Evolutionary conservation across 345 rosid species (phyloP).

Genomic region (Gossypium stocksii): DNA sequence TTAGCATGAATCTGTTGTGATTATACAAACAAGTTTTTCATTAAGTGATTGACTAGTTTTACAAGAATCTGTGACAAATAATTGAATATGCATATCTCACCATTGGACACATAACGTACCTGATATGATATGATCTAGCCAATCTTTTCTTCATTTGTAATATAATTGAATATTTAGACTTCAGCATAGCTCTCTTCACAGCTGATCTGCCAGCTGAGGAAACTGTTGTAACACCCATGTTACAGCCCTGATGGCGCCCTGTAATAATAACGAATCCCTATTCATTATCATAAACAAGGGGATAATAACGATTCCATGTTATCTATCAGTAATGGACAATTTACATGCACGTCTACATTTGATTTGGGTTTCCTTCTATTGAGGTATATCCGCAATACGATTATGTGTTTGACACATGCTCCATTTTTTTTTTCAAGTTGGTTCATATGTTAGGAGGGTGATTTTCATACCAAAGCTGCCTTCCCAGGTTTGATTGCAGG

Average conservation of each 20-base stretch:
- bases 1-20: no score
- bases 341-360: no score
- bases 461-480: constrained; percentile 57
- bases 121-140: background rate
- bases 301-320: background rate
- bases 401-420: no score
- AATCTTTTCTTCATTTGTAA: background rate
- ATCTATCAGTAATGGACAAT: no score
- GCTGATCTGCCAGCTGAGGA: constrained; percentile 59
- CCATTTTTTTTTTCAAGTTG: background rate
- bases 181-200: constrained; percentile 16
- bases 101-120: background rate
- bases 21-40: no score
- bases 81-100: background rate
- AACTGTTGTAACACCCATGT: constrained; percentile 73
- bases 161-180: background rate
- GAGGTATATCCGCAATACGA: background rate
- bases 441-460: background rate
- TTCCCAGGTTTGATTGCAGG: constrained; percentile 91
- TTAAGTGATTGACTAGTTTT: no score
- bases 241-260: constrained; percentile 70
- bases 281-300: background rate
- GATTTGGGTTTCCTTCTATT: background rate
- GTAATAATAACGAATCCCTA: background rate
- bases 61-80: no score